These are phyloP conservation scores for Metschnikowia similis DNA, from an alignment of 805 yeast species.

Conservation along the genomic window DNA sequence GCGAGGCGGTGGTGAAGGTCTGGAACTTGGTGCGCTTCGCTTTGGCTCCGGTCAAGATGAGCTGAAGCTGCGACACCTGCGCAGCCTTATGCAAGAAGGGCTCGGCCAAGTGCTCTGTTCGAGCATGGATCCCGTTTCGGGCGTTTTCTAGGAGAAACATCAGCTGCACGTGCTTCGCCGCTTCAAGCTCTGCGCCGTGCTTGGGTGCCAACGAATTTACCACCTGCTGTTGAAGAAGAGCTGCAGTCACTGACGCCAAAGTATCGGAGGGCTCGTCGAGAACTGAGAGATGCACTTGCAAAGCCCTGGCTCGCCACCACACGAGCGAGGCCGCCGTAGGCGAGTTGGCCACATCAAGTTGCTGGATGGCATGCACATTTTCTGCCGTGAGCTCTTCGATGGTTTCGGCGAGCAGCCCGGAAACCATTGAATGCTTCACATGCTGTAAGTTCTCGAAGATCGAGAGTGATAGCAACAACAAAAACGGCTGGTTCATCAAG, in stretches of 20 bases:
- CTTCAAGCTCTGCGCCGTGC: conserved; percentile 25
- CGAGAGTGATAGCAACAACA: conserved; percentile 26
- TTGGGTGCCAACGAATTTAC: conserved; percentile 26
- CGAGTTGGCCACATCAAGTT: conserved; percentile 15
- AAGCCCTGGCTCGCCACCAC: conserved; percentile 77
- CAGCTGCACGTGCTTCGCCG: conserved; percentile 37
- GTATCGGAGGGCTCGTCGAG: conserved; percentile 58
- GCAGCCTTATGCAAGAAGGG: conserved; percentile 55
- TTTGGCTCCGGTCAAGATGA: conserved; percentile 78
- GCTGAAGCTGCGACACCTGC: conserved; percentile 53
- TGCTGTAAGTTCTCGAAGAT: conserved; percentile 42
- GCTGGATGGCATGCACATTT: conserved; percentile 7
- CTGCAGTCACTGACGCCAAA: conserved; percentile 39
- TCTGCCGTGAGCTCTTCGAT: conserved; percentile 24
- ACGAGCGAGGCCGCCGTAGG: conserved; percentile 44
- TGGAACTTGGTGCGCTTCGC: conserved; percentile 88
- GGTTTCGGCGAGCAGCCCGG: conserved; percentile 19
- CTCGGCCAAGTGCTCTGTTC: conserved; percentile 57
- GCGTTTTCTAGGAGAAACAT: conserved; percentile 64
- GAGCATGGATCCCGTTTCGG: conserved; percentile 56
- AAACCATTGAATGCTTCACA: conserved; percentile 41
- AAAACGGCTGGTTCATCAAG: conserved; percentile 35
- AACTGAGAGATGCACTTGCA: conserved; percentile 61
- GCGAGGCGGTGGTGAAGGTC: conserved; percentile 61
- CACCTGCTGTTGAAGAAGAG: conserved; percentile 32